Evolutionary conservation across 139 green algal genomes (phyloP).

Genomic region (Zygnema circumcarinatum): DNA sequence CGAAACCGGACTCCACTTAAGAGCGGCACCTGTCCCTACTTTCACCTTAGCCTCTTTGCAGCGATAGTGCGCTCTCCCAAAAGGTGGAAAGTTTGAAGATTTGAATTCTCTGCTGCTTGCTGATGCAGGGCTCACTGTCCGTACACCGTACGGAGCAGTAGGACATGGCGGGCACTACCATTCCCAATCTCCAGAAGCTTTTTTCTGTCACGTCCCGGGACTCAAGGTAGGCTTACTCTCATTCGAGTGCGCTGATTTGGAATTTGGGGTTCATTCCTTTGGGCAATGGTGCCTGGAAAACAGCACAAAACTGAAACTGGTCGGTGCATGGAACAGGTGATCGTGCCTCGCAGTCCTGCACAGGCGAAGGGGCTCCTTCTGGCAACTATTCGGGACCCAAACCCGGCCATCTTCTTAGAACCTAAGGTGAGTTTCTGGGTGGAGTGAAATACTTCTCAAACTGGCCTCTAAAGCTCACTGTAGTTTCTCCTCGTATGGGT

Average conservation of each 20-base stretch:
- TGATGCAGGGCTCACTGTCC: slow-evolving; percentile 81
- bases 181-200: slow-evolving; percentile 90
- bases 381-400: slow-evolving; percentile 74
- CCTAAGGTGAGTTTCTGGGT: slow-evolving; percentile 79
- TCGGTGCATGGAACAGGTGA: slow-evolving; percentile 40
- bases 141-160: slow-evolving; percentile 88
- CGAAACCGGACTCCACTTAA: no score
- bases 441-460: no score
- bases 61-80: no score
- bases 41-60: neutral
- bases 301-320: no score
- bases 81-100: no score
- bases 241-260: neutral
- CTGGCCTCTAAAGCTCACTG: no score
- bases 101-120: no score
- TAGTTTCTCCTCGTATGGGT: no score
- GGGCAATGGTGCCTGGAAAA: neutral
- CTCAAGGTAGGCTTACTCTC: slow-evolving; percentile 73
- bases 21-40: neutral
- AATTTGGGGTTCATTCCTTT: slow-evolving; percentile 16
- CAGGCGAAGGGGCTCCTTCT: slow-evolving; percentile 81
- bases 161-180: slow-evolving; percentile 96
- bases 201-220: slow-evolving; percentile 89
- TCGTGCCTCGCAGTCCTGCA: slow-evolving; percentile 56
- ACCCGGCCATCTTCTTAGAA: slow-evolving; percentile 93